Percentiles rank a stretch among this genome's conserved stretches.
phyloP scores from a whole-genome alignment of 1,284 basidiomycete species.

The Athelia sp. region DNA sequence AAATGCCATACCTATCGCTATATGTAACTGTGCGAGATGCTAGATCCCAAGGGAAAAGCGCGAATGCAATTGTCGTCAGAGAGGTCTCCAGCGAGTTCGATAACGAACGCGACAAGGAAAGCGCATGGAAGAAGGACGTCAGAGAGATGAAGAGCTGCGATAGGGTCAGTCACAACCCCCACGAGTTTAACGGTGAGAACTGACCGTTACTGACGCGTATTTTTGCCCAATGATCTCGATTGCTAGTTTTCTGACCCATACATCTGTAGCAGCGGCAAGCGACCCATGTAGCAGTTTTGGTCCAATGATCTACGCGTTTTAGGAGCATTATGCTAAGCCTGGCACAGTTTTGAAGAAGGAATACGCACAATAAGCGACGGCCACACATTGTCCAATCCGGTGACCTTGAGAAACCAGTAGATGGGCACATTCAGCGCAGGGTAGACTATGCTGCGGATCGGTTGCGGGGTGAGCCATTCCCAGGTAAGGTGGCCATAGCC shows the following conservation, averaged over 20 bases:
- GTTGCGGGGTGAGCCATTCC: constrained; percentile 84
- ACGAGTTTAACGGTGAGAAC: constrained; percentile 23
- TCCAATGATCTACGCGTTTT: constrained; percentile 44
- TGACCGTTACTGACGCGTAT: constrained; percentile 62
- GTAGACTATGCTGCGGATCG: constrained; percentile 70
- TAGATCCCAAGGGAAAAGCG: constrained; percentile 73
- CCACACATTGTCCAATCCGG: constrained; percentile 44
- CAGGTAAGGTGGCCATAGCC: constrained; percentile 92
- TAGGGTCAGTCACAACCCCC: constrained; percentile 3
- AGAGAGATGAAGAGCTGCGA: constrained; percentile 76
- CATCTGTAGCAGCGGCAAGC: constrained; percentile 81
- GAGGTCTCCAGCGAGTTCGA: constrained; percentile 94
- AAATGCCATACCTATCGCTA: constrained; percentile 6
- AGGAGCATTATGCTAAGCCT: background rate
- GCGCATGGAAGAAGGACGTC: constrained; percentile 82
- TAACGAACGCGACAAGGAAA: constrained; percentile 83
- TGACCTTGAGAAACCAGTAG: constrained; percentile 65
- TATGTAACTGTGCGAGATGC: background rate
- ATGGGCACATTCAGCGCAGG: constrained; percentile 75
- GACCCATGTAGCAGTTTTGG: constrained; percentile 81
- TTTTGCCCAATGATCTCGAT: constrained; percentile 51
- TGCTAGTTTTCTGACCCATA: constrained; percentile 66
- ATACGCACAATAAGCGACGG: constrained; percentile 44
- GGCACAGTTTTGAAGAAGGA: constrained; percentile 9
- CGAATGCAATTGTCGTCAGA: constrained; percentile 75